phyloP scores from a whole-genome alignment of 2,329 filamentous ascomycete genomes.

The Pseudohalonectria lignicola region DNA sequence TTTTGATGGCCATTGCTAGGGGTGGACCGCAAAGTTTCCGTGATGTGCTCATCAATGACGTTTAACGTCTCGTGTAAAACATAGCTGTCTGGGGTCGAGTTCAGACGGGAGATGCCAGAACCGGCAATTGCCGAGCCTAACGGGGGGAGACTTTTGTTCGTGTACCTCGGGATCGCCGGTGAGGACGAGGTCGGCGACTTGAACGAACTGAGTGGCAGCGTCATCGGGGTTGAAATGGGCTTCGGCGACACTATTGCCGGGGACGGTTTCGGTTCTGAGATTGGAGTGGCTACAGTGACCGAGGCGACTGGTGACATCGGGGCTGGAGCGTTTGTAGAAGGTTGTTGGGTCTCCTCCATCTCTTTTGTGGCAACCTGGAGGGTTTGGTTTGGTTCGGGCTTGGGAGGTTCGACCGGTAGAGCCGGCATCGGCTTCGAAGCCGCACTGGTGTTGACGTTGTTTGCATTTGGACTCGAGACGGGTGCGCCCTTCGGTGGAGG shows the following conservation, averaged over 20 bases:
- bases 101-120: conserved; percentile 17
- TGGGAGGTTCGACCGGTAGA: conserved; percentile 9
- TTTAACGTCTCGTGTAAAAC: conserved; percentile 92
- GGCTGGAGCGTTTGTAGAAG: conserved; percentile 14
- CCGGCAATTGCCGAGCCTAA: conserved; percentile 17
- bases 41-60: conserved; percentile 96
- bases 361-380: neutral
- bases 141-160: conserved; percentile 15
- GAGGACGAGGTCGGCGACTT: conserved; percentile 19
- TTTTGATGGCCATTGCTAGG: conserved; percentile 39
- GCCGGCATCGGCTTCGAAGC: conserved; percentile 1
- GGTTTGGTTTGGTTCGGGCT: conserved; percentile 9
- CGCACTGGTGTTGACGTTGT: conserved; percentile 4
- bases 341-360: conserved; percentile 13
- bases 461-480: neutral
- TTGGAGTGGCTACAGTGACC: conserved; percentile 17
- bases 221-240: conserved; percentile 21
- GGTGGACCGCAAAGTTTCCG: conserved; percentile 54
- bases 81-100: conserved; percentile 48
- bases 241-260: conserved; percentile 6
- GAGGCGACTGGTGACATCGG: conserved; percentile 18
- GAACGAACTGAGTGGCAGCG: conserved; percentile 28
- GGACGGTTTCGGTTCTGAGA: conserved; percentile 3
- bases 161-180: conserved; percentile 10
- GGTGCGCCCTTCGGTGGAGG: conserved; percentile 32